Conservation (phyloP, 1,139 yeast species). For the Spencermartinsiella ligniputridi region DNA sequence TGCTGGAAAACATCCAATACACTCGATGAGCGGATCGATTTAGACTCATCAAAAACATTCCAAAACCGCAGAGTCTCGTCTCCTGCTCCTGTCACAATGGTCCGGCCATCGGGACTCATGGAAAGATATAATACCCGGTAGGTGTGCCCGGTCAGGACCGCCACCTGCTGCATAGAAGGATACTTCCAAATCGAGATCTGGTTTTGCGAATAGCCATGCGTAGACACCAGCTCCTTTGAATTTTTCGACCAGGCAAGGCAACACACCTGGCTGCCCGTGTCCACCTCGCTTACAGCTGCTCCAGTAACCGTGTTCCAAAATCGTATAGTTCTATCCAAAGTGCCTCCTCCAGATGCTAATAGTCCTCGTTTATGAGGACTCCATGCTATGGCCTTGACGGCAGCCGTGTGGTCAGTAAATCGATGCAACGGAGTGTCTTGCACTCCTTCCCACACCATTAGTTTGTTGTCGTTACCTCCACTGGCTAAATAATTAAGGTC, state of each 20-base stretch:
- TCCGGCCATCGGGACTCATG: constrained; percentile 94
- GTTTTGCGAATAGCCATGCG: constrained; percentile 91
- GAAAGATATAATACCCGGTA: constrained; percentile 86
- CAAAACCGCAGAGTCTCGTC: constrained; percentile 94
- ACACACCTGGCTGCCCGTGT: constrained; percentile 95
- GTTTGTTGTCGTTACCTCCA: constrained; percentile 71
- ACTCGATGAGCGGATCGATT: constrained; percentile 47
- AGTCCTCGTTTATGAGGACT: constrained; percentile 95
- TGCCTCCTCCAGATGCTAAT: constrained; percentile 95
- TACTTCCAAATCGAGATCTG: constrained; percentile 94
- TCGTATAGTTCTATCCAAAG: constrained; percentile 85
- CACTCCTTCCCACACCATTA: constrained; percentile 84
- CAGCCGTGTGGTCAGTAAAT: constrained; percentile 85
- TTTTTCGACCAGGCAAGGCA: constrained; percentile 90
- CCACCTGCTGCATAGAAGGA: constrained; percentile 88
- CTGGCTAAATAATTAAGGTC: constrained; percentile 61
- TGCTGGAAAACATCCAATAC: constrained; percentile 77
- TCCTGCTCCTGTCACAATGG: constrained; percentile 98
- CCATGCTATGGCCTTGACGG: constrained; percentile 96
- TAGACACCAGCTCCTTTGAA: constrained; percentile 86
- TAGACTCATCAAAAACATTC: constrained; percentile 82
- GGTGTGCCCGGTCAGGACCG: constrained; percentile 91
- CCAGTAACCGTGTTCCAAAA: constrained; percentile 93
- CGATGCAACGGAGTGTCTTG: constrained; percentile 62
- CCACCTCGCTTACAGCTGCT: constrained; percentile 64